A percentile compares a stretch with the other conserved stretches of the same genome.
phyloP scores from a whole-genome alignment of 2,329 filamentous ascomycete species.

The Diaporthe capsici region DNA sequence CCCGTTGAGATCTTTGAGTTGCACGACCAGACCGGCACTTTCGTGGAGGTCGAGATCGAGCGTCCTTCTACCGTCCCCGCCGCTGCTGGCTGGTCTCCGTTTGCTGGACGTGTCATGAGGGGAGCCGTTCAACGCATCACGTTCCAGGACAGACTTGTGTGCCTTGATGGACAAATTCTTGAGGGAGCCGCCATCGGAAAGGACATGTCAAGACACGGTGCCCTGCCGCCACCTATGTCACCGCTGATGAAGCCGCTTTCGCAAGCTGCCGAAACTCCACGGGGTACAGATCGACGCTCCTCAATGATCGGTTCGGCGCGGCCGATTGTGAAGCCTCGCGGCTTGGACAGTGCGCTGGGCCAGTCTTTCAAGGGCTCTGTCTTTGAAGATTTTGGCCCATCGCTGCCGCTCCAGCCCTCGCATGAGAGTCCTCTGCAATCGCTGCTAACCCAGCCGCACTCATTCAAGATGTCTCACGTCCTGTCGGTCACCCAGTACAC shows the following conservation, averaged over 20 bases:
- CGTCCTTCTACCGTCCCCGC: conserved; percentile 73
- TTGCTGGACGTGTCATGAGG: conserved; percentile 76
- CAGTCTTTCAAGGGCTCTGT: conserved; percentile 47
- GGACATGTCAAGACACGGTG: conserved; percentile 81
- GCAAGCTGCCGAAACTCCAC: conserved; percentile 47
- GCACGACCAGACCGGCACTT: conserved; percentile 81
- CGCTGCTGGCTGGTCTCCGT: conserved; percentile 75
- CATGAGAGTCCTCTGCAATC: conserved; percentile 76
- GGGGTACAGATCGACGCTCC: conserved; percentile 50
- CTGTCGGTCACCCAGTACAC: conserved; percentile 93
- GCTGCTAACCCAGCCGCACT: conserved; percentile 80
- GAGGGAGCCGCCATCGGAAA: conserved; percentile 72
- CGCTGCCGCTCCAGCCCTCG: conserved; percentile 63
- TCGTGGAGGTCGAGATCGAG: conserved; percentile 82
- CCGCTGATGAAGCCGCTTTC: conserved; percentile 68
- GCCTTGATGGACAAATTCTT: conserved; percentile 77
- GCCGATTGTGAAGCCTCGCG: conserved; percentile 51
- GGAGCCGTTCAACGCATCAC: conserved; percentile 81
- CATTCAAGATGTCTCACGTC: conserved; percentile 92
- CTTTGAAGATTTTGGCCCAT: conserved; percentile 62
- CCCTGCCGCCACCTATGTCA: conserved; percentile 65
- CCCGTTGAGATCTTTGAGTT: conserved; percentile 87
- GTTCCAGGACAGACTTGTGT: conserved; percentile 81
- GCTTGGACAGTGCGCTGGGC: conserved; percentile 53
- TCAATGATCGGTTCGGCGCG: conserved; percentile 52